A percentile compares a stretch with the other conserved stretches of the same genome.
These are phyloP conservation scores for Micractinium sp. DNA, from an alignment of 139 green algal genomes.

Conservation along the genomic window DNA sequence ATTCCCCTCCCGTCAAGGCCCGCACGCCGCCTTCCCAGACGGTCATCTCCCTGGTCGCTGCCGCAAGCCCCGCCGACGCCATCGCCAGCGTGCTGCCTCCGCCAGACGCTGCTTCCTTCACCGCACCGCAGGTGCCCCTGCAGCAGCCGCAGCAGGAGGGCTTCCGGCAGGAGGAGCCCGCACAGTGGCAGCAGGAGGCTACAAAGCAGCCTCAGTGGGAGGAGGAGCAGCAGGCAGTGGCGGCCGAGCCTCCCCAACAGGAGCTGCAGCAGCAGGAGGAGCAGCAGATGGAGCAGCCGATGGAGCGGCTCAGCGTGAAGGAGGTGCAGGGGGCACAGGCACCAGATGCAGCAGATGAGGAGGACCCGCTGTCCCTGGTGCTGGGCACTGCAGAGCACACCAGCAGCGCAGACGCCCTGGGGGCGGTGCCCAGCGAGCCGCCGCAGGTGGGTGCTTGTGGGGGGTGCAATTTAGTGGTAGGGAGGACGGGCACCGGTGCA, in stretches of 20 bases:
- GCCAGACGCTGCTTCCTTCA: neutral
- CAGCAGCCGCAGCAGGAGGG: neutral
- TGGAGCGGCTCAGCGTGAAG: too few species aligned
- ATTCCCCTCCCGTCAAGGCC: neutral
- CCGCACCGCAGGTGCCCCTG: too few species aligned
- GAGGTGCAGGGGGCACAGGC: too few species aligned
- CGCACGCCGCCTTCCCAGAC: neutral
- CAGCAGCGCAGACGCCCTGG: neutral
- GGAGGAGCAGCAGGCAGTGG: neutral
- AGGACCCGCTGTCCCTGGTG: neutral
- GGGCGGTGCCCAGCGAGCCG: neutral
- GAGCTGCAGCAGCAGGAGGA: too few species aligned
- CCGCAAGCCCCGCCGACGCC: neutral
- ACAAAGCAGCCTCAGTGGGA: neutral
- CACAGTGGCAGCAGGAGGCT: neutral
- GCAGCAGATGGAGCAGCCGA: too few species aligned
- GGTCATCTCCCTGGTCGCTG: neutral
- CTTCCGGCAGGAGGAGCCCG: too few species aligned
- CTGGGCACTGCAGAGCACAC: neutral
- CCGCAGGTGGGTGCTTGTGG: neutral
- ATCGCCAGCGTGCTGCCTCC: neutral
- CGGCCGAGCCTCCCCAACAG: too few species aligned
- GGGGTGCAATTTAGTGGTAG: too few species aligned
- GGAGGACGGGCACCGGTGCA: neutral
- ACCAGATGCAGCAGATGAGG: neutral